These are phyloP conservation scores for Thalassiosira profunda DNA, from an alignment of 108 stramenopile genomes.

Conservation along the genomic window DNA sequence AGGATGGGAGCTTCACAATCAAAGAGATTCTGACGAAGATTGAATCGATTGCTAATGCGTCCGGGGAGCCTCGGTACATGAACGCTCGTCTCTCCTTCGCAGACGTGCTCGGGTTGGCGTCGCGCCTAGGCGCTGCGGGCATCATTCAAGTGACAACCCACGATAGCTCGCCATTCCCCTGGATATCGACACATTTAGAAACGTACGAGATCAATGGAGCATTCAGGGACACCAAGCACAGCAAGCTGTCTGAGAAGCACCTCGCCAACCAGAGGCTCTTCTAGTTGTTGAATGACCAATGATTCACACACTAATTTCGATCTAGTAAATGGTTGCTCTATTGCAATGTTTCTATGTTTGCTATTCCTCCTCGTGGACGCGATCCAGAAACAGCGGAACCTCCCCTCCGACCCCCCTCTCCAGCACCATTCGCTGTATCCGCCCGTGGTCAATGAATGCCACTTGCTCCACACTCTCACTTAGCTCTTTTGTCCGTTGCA, in stretches of 20 bases:
- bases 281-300: no score
- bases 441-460: constrained; percentile 28
- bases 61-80: constrained; percentile 64
- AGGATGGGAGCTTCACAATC: constrained; percentile 64
- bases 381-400: constrained; percentile 44
- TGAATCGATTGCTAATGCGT: constrained; percentile 66
- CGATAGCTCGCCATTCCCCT: constrained; percentile 54
- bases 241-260: constrained; percentile 56
- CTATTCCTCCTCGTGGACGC: constrained; percentile 3
- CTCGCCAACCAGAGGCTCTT: constrained; percentile 37
- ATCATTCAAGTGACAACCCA: constrained; percentile 55
- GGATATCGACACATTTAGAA: constrained; percentile 61
- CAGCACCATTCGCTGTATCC: constrained; percentile 43
- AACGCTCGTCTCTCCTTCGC: constrained; percentile 60
- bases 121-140: constrained; percentile 62
- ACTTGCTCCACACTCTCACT: constrained; percentile 52
- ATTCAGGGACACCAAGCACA: constrained; percentile 58
- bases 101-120: constrained; percentile 58
- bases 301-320: no score
- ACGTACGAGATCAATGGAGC: constrained; percentile 55
- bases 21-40: constrained; percentile 81
- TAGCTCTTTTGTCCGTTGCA: constrained; percentile 49
- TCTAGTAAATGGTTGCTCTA: no score
- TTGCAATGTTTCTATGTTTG: no score
- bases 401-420: constrained; percentile 17